These are phyloP conservation scores for Candida chauliodis DNA, from an alignment of 805 yeast genomes.

Conservation along the genomic window DNA sequence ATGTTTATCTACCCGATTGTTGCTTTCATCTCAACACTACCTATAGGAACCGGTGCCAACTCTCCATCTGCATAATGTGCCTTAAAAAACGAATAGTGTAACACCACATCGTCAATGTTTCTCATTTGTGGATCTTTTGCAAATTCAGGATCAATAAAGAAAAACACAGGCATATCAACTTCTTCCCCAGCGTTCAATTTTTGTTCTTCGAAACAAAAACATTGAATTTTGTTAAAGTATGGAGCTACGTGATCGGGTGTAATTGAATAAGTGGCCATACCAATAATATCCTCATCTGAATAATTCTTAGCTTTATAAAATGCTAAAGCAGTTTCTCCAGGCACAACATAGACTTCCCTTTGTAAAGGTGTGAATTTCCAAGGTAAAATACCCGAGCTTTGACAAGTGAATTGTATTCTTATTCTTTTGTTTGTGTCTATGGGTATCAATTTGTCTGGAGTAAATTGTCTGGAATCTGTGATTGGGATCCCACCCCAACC, in stretches of 20 bases:
- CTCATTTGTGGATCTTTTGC: constrained; percentile 91
- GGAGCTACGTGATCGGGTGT: constrained; percentile 96
- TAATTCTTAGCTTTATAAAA: constrained; percentile 88
- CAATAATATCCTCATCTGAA: constrained; percentile 86
- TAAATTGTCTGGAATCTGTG: constrained; percentile 75
- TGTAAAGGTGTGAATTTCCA: constrained; percentile 97
- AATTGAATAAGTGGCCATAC: constrained; percentile 97
- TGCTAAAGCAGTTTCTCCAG: constrained; percentile 97
- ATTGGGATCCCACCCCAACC: constrained; percentile 97
- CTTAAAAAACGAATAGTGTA: constrained; percentile 90
- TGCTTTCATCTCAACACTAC: constrained; percentile 14
- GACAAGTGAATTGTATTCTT: constrained; percentile 84
- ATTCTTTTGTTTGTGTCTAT: constrained; percentile 82
- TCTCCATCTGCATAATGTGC: constrained; percentile 45
- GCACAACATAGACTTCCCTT: constrained; percentile 84
- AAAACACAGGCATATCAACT: constrained; percentile 98
- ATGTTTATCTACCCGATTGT: too few species aligned
- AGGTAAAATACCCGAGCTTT: constrained; percentile 84
- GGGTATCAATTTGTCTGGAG: constrained; percentile 83
- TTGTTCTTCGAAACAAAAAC: constrained; percentile 98
- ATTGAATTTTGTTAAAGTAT: constrained; percentile 94
- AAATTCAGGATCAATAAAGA: constrained; percentile 94
- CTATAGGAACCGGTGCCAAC: constrained; percentile 36
- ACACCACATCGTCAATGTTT: constrained; percentile 81
- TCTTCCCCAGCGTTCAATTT: constrained; percentile 92